Evolutionary conservation across 192 early-diverging fungal species (phyloP), one percentile per base, ranked within the genome.

Genomic region (Linnemannia exigua): DNA sequence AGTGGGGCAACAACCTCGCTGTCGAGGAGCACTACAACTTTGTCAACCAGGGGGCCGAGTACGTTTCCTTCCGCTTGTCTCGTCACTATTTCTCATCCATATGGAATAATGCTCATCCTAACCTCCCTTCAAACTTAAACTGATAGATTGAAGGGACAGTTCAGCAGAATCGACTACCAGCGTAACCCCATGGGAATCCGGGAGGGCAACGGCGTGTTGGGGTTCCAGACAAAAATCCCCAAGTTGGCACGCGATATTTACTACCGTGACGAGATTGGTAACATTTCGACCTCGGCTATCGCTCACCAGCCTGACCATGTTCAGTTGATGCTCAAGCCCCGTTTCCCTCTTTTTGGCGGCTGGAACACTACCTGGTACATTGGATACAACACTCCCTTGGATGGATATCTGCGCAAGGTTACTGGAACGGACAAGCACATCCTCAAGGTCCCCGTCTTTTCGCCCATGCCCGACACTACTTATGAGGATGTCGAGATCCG

Each of bases 281-380:
- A 99, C 87, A 96, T 99, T 71, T 98, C 97, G 14, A 99, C 99
- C 17, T 98, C 98, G 19, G 70, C 90, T 36, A 79, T 94, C 70
- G 81, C 88, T 52, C 66, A 91, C 41, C 93, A 91, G 20, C 69
- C 72, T 1, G 74, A 87, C 20, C 75, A 84, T 31, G 88, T 94
- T 22, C 79, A 95, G 19, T 88, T 99, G 82, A 92, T 94, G 51
- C 88, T 99, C n/a, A 88, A 87, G 46, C 98, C 99, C 44, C 93
- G 99, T 41, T 99, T 96, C 88, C 99, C 98, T 48, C 54, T 99
- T 3, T 95, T 95, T 87, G 99, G 99, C 70, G 96, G 97, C n/a
- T 99, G 98, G 98, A 95, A 95, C 80, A 99, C 98, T 81, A 96
- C 95, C 20, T 99, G 96, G 97, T 95, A 94, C 83, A 94, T 97